Evolutionary conservation across 2,329 filamentous ascomycete genomes (phyloP).

Genomic region (Coleophoma cylindrospora): DNA sequence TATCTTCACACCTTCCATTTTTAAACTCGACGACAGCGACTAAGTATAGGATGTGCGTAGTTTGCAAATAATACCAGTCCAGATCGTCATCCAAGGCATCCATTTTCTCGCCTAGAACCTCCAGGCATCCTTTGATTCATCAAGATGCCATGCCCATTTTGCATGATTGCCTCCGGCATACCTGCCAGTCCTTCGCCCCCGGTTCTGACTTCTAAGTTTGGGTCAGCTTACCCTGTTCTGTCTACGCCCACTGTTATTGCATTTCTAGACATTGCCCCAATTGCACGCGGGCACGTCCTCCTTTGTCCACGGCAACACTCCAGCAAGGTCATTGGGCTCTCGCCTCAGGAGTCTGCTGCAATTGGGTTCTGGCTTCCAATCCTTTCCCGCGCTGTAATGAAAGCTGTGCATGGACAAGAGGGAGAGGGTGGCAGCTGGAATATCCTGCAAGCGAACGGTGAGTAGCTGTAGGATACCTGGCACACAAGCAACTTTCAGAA

Average conservation of each 20-base stretch:
- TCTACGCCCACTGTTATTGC: slow-evolving; percentile 72
- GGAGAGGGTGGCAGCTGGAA: slow-evolving; percentile 56
- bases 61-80: not conserved
- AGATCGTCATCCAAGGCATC: too few relatives aligned
- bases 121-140: not conserved
- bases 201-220: slow-evolving; percentile 27
- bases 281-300: slow-evolving; percentile 75
- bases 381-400: slow-evolving; percentile 63
- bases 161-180: slow-evolving; percentile 46
- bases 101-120: too few relatives aligned
- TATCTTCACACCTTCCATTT: not conserved
- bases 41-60: not conserved
- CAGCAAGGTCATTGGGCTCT: slow-evolving; percentile 67
- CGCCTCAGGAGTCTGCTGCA: slow-evolving; percentile 53
- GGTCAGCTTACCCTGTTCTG: slow-evolving; percentile 59
- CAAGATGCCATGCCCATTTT: slow-evolving; percentile 48
- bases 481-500: not conserved
- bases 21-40: too few relatives aligned
- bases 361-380: slow-evolving; percentile 65
- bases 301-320: slow-evolving; percentile 72
- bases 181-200: slow-evolving; percentile 34
- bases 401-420: slow-evolving; percentile 55
- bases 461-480: slow-evolving; percentile 1
- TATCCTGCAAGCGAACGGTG: slow-evolving; percentile 86
- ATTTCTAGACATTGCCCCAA: slow-evolving; percentile 86